phyloP scores from a whole-genome alignment of 2,329 filamentous ascomycete genomes.

The Thelonectria rubi region DNA sequence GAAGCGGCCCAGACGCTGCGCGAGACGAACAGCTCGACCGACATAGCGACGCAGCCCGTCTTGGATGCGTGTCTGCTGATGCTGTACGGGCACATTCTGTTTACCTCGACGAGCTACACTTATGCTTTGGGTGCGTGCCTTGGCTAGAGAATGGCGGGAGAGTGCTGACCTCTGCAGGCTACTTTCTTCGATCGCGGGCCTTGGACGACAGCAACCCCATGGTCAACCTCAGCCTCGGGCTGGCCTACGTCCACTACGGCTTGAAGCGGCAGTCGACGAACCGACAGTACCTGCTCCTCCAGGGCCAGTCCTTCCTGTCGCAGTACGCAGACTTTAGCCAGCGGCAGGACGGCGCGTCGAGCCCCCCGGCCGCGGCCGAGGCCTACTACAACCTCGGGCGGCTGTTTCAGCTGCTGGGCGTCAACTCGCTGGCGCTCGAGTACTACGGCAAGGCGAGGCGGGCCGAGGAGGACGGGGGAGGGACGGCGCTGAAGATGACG shows the following conservation, averaged over 20 bases:
- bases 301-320: conserved; percentile 82
- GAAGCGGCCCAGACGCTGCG: conserved; percentile 49
- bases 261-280: conserved; percentile 92
- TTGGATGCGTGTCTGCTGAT: conserved; percentile 85
- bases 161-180: conserved; percentile 59
- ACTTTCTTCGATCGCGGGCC: conserved; percentile 81
- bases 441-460: conserved; percentile 66
- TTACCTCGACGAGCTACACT: conserved; percentile 82
- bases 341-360: neutral
- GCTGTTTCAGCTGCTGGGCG: conserved; percentile 50
- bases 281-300: conserved; percentile 84
- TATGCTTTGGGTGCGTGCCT: conserved; percentile 76
- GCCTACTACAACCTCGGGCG: conserved; percentile 52
- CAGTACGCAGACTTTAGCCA: conserved; percentile 43
- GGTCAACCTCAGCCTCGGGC: conserved; percentile 81
- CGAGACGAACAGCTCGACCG: conserved; percentile 25
- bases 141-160: no score
- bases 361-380: conserved; percentile 40
- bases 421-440: conserved; percentile 67
- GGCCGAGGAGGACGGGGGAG: conserved; percentile 9
- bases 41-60: conserved; percentile 19
- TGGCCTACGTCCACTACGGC: conserved; percentile 87
- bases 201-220: conserved; percentile 80
- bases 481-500: conserved; percentile 42
- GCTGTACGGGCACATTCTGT: conserved; percentile 90